Conservation (phyloP, 257 asterid genomes). For the Linaria vulgaris region DNA sequence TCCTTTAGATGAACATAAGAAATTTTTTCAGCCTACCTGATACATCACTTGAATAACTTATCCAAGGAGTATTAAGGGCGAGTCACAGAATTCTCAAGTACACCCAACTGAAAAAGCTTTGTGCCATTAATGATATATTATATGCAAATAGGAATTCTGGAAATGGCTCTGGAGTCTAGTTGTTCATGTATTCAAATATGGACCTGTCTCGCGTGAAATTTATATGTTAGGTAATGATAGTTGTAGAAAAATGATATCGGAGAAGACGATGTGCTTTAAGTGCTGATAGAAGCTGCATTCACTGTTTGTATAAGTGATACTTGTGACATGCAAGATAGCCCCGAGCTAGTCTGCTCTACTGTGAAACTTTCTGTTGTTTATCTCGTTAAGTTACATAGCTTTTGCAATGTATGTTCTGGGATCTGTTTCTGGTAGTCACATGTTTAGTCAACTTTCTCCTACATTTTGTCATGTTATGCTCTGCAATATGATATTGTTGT, state of each 20-base stretch:
- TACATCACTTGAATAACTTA: neutral
- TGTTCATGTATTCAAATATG: conserved; percentile 10
- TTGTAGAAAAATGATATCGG: neutral
- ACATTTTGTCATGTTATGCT: neutral
- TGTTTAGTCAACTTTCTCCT: neutral
- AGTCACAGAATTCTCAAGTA: conserved; percentile 7
- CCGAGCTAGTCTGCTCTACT: neutral
- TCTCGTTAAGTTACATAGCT: neutral
- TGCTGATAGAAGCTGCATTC: conserved; percentile 4
- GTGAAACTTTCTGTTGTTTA: conserved; percentile 7
- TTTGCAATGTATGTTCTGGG: conserved; percentile 7
- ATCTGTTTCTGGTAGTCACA: conserved; percentile 9
- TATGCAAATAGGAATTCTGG: conserved; percentile 3
- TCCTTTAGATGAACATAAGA: conserved; percentile 7
- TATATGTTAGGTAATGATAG: neutral
- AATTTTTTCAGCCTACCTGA: neutral
- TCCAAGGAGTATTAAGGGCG: neutral
- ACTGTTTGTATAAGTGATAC: neutral
- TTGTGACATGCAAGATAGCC: neutral
- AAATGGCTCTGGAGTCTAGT: conserved; percentile 14
- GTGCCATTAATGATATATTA: conserved; percentile 18
- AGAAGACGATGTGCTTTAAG: conserved; percentile 11
- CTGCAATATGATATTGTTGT: neutral
- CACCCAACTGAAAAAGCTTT: conserved; percentile 13
- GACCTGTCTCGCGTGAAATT: neutral